phyloP scores from a whole-genome alignment of 495 filamentous ascomycete genomes.

The Halenospora varia region DNA sequence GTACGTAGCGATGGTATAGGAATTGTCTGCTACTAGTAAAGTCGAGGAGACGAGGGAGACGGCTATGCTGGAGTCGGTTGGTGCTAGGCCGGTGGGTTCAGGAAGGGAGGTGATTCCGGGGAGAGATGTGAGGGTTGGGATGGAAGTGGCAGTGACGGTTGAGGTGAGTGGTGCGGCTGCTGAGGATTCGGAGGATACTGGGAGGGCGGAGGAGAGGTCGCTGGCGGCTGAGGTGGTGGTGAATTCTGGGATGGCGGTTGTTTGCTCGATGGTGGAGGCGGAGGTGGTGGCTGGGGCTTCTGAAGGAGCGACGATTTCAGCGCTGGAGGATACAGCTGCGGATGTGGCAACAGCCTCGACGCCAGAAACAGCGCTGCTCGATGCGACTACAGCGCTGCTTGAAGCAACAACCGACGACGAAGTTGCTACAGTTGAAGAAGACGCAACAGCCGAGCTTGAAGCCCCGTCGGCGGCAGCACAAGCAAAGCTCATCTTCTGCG shows the following conservation, averaged over 20 bases:
- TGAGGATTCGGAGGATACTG: not conserved
- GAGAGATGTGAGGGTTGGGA: too few species aligned
- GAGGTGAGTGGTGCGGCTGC: not conserved
- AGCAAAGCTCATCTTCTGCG: constrained; percentile 43
- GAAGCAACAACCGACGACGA: not conserved
- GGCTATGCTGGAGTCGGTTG: too few species aligned
- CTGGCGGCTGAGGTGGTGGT: not conserved
- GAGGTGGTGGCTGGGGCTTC: not conserved
- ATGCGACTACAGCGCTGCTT: not conserved
- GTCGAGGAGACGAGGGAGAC: not conserved
- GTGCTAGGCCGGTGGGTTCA: too few species aligned
- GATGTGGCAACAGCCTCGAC: not conserved
- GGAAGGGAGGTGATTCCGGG: too few species aligned
- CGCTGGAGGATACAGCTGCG: not conserved
- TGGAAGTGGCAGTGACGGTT: not conserved
- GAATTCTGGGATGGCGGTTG: not conserved
- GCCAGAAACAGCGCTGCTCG: not conserved
- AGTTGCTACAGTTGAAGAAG: not conserved
- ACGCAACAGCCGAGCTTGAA: not conserved
- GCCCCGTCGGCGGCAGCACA: constrained; percentile 20
- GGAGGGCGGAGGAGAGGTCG: not conserved
- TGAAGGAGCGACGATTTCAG: not conserved
- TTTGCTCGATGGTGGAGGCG: not conserved
- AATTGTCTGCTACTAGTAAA: not conserved
- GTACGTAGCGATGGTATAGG: not conserved